Percentiles rank a stretch among this genome's conserved stretches.
These are phyloP conservation scores for Penicillium pancosmium DNA, from an alignment of 495 filamentous ascomycete species.

Conservation along the genomic window DNA sequence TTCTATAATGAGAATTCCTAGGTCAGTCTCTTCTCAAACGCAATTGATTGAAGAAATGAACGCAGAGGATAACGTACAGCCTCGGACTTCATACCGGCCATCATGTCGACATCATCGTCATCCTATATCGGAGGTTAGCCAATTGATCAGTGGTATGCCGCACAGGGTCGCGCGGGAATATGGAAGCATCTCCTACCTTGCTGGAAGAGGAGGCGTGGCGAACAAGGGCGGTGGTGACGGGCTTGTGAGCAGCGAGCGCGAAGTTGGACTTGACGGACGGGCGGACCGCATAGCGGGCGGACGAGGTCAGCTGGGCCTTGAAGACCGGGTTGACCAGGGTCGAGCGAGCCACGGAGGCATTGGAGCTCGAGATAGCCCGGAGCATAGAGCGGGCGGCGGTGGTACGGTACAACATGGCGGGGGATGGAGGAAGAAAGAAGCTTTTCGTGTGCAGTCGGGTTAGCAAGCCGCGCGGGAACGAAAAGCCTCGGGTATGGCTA, in stretches of 20 bases:
- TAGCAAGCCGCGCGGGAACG: constrained; percentile 30
- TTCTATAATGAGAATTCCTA: constrained; percentile 48
- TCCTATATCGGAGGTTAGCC: constrained; percentile 26
- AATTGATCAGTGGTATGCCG: constrained; percentile 32
- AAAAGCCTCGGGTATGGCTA: constrained; percentile 41
- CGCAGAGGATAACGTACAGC: constrained; percentile 56
- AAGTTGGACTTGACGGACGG: constrained; percentile 37
- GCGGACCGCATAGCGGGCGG: constrained; percentile 41
- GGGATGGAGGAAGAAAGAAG: constrained; percentile 23
- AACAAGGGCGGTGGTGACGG: constrained; percentile 55
- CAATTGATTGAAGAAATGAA: constrained; percentile 6
- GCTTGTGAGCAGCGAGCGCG: constrained; percentile 52
- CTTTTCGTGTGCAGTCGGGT: constrained; percentile 43
- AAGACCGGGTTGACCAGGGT: constrained; percentile 44
- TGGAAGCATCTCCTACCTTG: constrained; percentile 31
- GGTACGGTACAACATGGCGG: constrained; percentile 53
- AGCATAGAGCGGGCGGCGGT: constrained; percentile 50
- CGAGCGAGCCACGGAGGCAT: constrained; percentile 49
- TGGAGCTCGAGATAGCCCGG: constrained; percentile 51
- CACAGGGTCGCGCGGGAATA: background rate
- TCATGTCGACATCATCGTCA: constrained; percentile 60
- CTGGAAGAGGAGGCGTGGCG: constrained; percentile 45
- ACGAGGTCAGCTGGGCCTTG: constrained; percentile 50
- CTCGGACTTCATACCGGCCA: constrained; percentile 70
- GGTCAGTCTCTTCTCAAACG: constrained; percentile 13